Percentiles rank a stretch among this genome's conserved stretches.
Evolutionary conservation across 2,329 filamentous ascomycete genomes (phyloP).

Genomic region (Leptographium lundbergii): DNA sequence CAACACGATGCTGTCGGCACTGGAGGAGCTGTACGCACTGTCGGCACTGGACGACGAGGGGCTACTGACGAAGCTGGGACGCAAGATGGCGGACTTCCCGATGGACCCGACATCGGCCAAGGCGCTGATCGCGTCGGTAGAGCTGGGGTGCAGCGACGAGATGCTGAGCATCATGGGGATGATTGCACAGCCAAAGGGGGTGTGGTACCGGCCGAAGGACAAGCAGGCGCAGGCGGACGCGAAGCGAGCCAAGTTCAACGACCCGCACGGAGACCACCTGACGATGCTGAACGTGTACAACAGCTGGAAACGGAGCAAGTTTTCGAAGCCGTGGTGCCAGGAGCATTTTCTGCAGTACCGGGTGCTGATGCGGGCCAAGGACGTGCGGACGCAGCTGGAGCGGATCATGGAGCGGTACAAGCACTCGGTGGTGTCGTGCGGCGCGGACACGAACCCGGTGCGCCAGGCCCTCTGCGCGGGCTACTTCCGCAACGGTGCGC

Average conservation of each 20-base stretch:
- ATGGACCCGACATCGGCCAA: slow-evolving; percentile 94
- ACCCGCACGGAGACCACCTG: slow-evolving; percentile 85
- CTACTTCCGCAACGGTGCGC: slow-evolving; percentile 89
- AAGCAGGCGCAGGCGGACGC: slow-evolving; percentile 94
- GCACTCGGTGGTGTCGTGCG: slow-evolving; percentile 71
- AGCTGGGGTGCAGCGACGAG: slow-evolving; percentile 84
- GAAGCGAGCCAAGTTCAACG: slow-evolving; percentile 96
- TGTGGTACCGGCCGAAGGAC: slow-evolving; percentile 95
- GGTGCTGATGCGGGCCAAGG: slow-evolving; percentile 76
- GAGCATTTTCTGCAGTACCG: slow-evolving; percentile 96
- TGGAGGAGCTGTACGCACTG: slow-evolving; percentile 89
- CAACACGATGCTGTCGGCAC: slow-evolving; percentile 91
- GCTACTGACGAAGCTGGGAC: slow-evolving; percentile 75
- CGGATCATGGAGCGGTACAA: slow-evolving; percentile 91
- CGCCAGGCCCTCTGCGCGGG: slow-evolving; percentile 81
- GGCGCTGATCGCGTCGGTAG: slow-evolving; percentile 68
- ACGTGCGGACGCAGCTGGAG: slow-evolving; percentile 82
- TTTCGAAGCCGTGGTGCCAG: slow-evolving; percentile 81
- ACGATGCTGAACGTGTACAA: slow-evolving; percentile 96
- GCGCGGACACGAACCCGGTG: slow-evolving; percentile 74
- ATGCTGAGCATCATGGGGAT: slow-evolving; percentile 90
- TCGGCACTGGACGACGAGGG: slow-evolving; percentile 92
- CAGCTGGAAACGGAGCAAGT: slow-evolving; percentile 80
- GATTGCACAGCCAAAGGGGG: slow-evolving; percentile 64
- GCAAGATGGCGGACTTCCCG: slow-evolving; percentile 97